Conservation (phyloP, 345 rosid species). For the Mercurialis annua region DNA sequence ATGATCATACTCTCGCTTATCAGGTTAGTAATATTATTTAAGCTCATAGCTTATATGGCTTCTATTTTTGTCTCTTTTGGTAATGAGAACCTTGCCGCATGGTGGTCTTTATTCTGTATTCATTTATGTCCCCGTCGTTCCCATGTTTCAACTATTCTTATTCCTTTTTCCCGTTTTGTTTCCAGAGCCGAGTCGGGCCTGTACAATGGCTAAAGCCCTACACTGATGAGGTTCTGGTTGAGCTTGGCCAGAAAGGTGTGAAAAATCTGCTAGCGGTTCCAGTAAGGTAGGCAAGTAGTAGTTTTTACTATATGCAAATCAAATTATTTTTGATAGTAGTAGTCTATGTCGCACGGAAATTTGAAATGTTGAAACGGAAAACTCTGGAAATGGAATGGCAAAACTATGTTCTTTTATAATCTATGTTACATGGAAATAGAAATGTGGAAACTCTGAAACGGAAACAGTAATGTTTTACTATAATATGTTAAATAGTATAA, state of each 20-base stretch:
- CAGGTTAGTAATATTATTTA: slow-evolving; percentile 51
- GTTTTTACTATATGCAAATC: background rate
- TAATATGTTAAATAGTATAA: no score
- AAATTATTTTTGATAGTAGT: no score
- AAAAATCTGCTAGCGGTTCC: slow-evolving; percentile 92
- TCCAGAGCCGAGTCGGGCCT: slow-evolving; percentile 96
- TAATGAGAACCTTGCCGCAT: background rate
- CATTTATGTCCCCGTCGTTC: background rate
- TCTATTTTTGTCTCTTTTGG: background rate
- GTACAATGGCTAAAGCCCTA: slow-evolving; percentile 95
- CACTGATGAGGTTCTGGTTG: slow-evolving; percentile 88
- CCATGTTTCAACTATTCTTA: background rate
- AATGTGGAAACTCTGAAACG: no score
- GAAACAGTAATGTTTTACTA: no score
- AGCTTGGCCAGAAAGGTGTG: slow-evolving; percentile 90
- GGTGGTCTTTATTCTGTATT: background rate
- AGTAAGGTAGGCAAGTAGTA: slow-evolving; percentile 51
- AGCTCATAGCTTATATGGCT: slow-evolving; percentile 5
- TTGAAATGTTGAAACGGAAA: no score
- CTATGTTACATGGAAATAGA: no score
- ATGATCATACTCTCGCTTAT: slow-evolving; percentile 75
- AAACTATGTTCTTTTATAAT: no score
- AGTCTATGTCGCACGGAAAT: no score
- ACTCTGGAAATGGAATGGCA: no score
- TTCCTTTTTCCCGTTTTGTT: background rate